Evolutionary conservation across 1,139 yeast genomes (phyloP).

Genomic region (Diutina ranongensis): DNA sequence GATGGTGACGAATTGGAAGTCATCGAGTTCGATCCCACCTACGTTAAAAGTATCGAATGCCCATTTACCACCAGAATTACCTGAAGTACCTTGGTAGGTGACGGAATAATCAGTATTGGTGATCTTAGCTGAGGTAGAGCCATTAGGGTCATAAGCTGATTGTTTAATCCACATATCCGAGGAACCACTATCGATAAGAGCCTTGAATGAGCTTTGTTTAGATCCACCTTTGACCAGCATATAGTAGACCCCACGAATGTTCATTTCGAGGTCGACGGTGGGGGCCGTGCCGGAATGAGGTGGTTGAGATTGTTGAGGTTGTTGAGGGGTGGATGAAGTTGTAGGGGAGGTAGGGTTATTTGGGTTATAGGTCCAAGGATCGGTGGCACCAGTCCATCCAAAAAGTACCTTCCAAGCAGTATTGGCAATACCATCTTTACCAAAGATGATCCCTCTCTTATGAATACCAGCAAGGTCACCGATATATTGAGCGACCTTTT

Average conservation of each 20-base stretch:
- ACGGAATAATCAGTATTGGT: background rate
- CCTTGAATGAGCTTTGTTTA: background rate
- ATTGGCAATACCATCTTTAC: background rate
- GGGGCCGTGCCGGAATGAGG: background rate
- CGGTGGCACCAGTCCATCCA: conserved; percentile 1
- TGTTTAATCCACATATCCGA: conserved; percentile 3
- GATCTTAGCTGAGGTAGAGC: background rate
- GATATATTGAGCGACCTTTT: no score
- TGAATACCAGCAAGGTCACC: background rate
- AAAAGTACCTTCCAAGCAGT: background rate
- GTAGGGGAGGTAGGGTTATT: background rate
- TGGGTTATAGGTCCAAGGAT: conserved; percentile 1
- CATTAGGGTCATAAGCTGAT: background rate
- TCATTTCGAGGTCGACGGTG: background rate
- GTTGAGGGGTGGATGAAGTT: background rate
- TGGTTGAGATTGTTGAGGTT: background rate
- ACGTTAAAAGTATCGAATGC: background rate
- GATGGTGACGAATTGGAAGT: background rate
- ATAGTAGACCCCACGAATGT: conserved; percentile 4
- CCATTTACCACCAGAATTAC: conserved; percentile 1
- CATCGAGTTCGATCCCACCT: background rate
- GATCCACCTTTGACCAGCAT: background rate
- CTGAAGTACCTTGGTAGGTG: background rate
- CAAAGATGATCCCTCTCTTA: background rate
- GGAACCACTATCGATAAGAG: conserved; percentile 1